Base-by-base conservation (phyloP, 805 yeast genomes). In the Kazachstania africana region DNA sequence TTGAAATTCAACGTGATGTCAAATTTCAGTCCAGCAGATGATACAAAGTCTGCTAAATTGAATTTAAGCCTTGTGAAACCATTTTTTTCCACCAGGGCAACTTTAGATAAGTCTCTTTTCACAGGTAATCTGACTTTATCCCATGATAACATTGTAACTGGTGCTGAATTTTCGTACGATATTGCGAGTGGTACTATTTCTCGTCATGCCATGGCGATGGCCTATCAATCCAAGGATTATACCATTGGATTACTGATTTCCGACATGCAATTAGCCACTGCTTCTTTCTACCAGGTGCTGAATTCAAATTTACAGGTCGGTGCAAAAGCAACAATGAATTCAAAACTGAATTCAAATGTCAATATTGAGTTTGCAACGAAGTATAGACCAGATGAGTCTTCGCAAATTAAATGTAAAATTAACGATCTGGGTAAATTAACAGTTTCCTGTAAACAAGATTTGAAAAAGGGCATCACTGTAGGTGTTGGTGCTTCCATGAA, bases 401-500 rank as follows among this genome's bases (percentile, higher is more conserved):
- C 95, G 44, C 87, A 82, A 58, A 80, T 91, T 62, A 91, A 91
- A 78, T 96, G 94, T 50, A 88, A 87, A 75, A 75, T 91, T 52
- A 87, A 94, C 56, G 95, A 88, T 68, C 77, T 88, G 45, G 97
- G 98, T 67, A 68, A 85, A 51, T 79, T 95, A 48, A 85, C 95
- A 45, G 68, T 91, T 53, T 72, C 95, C 43, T 91, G 87, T 78
- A 80, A 88, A 58, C 97, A 88, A 70, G 78, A 73, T 52, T 73
- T 91, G 63, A 82, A 88, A 70, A 93, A 93, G 40, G 96, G 96
- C 64, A 95, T 91, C 52, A 83, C 82, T 57, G 70, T 91, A 53
- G 98, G 98, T 62, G 73, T 91, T 45, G 98, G 98, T 72, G 81
- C 93, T 52, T 84, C 94, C 43, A 78, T 91, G 65, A 95, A 91